Evolutionary conservation across 805 yeast genomes (phyloP).

Genomic region (Wickerhamomyces mucosus): DNA sequence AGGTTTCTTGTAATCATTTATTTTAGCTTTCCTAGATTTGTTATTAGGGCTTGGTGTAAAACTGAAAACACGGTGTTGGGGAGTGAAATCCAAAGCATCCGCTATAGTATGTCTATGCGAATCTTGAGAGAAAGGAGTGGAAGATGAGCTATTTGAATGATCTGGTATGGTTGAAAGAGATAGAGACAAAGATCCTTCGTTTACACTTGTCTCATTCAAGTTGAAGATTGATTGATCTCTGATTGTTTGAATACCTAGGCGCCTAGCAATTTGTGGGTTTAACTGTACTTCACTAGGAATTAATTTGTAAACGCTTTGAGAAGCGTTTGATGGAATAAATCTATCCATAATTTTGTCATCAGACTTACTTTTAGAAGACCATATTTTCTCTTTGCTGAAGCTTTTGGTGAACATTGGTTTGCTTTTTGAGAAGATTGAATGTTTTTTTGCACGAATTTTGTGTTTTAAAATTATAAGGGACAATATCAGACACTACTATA

Average conservation of each 20-base stretch:
- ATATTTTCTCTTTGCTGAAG: background rate
- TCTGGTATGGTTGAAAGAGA: background rate
- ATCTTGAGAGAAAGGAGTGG: constrained; percentile 1
- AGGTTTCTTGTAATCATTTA: too few relatives aligned
- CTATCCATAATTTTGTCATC: constrained; percentile 22
- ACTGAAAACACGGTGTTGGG: constrained; percentile 31
- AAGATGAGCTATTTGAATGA: too few relatives aligned
- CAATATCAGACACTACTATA: too few relatives aligned
- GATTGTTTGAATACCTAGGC: constrained; percentile 3
- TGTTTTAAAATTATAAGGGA: too few relatives aligned
- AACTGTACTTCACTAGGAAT: constrained; percentile 4
- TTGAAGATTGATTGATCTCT: constrained; percentile 11
- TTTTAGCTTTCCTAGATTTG: too few relatives aligned
- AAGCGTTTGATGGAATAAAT: constrained; percentile 28
- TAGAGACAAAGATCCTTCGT: constrained; percentile 9
- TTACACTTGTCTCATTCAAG: constrained; percentile 7
- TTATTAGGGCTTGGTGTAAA: constrained; percentile 14
- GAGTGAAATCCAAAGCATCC: constrained; percentile 38
- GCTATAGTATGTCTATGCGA: constrained; percentile 34
- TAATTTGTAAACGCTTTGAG: constrained; percentile 16
- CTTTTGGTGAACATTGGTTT: background rate
- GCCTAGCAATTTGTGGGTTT: constrained; percentile 1
- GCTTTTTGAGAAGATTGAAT: too few relatives aligned
- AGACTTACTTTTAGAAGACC: background rate
- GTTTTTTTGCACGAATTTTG: too few relatives aligned